Base-by-base conservation (phyloP, 306 rosid genomes). In the Glycine latifolia region DNA sequence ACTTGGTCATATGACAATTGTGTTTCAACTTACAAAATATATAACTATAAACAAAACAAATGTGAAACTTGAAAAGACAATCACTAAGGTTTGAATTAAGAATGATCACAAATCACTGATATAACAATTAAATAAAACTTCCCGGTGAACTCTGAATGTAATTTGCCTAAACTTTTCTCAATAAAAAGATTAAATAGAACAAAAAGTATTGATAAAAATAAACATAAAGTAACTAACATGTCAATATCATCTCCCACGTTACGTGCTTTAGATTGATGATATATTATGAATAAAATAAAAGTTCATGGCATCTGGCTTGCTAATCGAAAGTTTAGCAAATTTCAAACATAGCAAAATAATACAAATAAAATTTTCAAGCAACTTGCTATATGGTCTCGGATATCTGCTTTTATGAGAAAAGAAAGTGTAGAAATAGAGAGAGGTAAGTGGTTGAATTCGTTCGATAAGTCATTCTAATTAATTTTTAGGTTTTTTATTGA, bases 241-340 rank as follows among this genome's bases (percentile, higher is more conserved):
- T 61, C 67, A 61, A 11, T 61, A 61, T 61, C 15, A 61, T 61
- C 11, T 60, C 67, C n/a, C 67, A 60, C n/a, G 3, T 10, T 60
- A 16, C 31, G 11, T 15, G 61, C 10, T 15, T 10, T 60, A 31
- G 66, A 60, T 26, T 60, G 20, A 60, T 20, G 8, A 60, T 10
- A 31, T 10, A 12, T 60, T 26, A 26, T 26, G 41, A 31, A 60
- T 17, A 26, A 60, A 31, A 60, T 17, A 26, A 60, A 60, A 26
- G n/a, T 4, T 62, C 9, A 15, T 39, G 43, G 43, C 5, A 39
- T 39, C 5, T 8, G 31, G 17, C 10, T 55, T 15, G 14, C 44
- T 39, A 4, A 39, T 39, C 6, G 44, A 39, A 39, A 39, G 44
- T 55, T 17, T 10, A 26, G 8, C 43, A 33, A 61, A 33, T 61